phyloP scores from a whole-genome alignment of 257 asterid species.

The Lycium barbarum region DNA sequence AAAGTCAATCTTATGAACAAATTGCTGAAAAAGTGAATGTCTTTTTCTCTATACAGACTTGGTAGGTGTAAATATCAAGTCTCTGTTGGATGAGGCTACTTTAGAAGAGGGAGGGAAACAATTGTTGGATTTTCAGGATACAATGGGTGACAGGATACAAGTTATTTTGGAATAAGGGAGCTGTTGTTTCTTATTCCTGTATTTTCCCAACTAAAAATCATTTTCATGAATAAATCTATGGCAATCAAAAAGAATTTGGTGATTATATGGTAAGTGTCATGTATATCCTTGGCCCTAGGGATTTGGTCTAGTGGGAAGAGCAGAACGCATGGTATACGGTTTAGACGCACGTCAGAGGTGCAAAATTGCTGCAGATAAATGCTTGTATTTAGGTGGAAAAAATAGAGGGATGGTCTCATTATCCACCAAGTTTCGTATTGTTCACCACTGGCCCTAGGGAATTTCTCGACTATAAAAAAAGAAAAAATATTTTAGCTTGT shows the following conservation, averaged over 20 bases:
- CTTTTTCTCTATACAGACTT: slow-evolving; percentile 55
- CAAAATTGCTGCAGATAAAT: too few relatives aligned
- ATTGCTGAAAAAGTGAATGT: slow-evolving; percentile 7
- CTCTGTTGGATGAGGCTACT: slow-evolving; percentile 64
- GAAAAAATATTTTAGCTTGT: not conserved
- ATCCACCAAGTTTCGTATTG: too few relatives aligned
- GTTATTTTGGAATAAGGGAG: slow-evolving; percentile 68
- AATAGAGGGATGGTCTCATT: too few relatives aligned
- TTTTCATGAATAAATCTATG: not conserved
- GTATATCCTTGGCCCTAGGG: not conserved
- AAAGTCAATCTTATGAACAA: not conserved
- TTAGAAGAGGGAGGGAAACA: slow-evolving; percentile 77
- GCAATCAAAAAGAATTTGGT: not conserved
- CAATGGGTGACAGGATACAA: slow-evolving; percentile 89
- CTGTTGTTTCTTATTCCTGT: not conserved
- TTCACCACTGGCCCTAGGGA: too few relatives aligned
- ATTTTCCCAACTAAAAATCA: not conserved
- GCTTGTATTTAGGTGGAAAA: too few relatives aligned
- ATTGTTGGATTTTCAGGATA: slow-evolving; percentile 77
- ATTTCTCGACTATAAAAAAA: too few relatives aligned
- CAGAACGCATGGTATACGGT: not conserved
- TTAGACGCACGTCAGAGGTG: too few relatives aligned
- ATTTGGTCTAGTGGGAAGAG: not conserved
- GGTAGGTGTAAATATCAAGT: slow-evolving; percentile 79
- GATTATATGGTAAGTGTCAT: not conserved